These are phyloP conservation scores for Solanum paucissectum DNA, from an alignment of 257 asterid genomes.

Conservation along the genomic window DNA sequence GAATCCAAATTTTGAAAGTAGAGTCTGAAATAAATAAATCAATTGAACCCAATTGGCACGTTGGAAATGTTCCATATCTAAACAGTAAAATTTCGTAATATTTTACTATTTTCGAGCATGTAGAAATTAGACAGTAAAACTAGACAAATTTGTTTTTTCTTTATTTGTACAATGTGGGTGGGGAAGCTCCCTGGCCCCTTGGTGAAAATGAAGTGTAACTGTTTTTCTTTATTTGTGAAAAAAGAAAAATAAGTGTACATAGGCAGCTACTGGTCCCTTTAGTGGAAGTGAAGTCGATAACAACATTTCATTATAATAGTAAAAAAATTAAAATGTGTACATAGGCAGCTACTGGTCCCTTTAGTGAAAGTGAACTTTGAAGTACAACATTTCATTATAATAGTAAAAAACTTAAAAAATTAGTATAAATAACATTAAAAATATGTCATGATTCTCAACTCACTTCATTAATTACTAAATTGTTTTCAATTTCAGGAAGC, in stretches of 20 bases:
- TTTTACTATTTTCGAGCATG: background rate
- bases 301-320: too few species aligned
- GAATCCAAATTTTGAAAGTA: background rate
- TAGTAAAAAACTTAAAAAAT: too few species aligned
- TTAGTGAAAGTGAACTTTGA: background rate
- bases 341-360: too few species aligned
- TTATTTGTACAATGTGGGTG: background rate
- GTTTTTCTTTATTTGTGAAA: background rate
- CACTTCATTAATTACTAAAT: background rate
- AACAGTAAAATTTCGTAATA: background rate
- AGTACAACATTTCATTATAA: too few species aligned
- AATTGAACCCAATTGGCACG: background rate
- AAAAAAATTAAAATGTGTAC: too few species aligned
- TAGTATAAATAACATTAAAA: too few species aligned
- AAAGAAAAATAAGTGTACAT: too few species aligned
- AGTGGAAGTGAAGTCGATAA: too few species aligned
- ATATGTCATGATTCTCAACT: too few species aligned
- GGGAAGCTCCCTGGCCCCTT: background rate
- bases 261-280: too few species aligned
- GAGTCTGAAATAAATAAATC: background rate
- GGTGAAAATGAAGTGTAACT: background rate
- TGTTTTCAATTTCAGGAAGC: constrained; percentile 34
- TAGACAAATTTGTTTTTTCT: background rate
- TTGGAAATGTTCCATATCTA: background rate
- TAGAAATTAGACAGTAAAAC: background rate